Evolutionary conservation across 306 rosid species (phyloP).

Genomic region (Herpetospermum pedunculosum): DNA sequence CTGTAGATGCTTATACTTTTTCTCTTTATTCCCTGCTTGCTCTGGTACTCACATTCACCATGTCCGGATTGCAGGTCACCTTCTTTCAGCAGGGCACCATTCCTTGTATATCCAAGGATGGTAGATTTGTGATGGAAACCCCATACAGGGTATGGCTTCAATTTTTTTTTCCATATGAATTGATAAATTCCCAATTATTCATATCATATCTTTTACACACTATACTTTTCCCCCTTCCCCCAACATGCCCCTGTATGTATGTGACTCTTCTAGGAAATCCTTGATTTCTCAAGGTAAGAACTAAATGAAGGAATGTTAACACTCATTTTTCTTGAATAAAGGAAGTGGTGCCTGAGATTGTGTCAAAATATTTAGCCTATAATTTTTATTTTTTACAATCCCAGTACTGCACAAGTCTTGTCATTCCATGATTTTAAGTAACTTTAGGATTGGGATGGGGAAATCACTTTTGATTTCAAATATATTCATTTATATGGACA

Average conservation of each 20-base stretch:
- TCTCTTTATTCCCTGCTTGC: neutral
- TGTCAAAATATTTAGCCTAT: neutral
- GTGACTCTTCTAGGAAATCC: neutral
- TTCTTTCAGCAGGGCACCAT: slow-evolving; percentile 96
- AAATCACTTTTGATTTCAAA: neutral
- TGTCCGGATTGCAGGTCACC: slow-evolving; percentile 52
- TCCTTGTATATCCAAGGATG: slow-evolving; percentile 92
- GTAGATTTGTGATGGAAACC: slow-evolving; percentile 89
- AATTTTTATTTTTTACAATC: neutral
- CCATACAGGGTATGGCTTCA: slow-evolving; percentile 49
- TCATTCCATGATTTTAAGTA: neutral
- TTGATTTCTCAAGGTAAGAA: neutral
- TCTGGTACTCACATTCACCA: slow-evolving; percentile 16
- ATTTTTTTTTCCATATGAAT: neutral
- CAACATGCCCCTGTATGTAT: neutral
- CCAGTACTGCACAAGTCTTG: neutral
- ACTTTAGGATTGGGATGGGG: neutral
- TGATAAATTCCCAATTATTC: neutral
- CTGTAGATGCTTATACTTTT: neutral
- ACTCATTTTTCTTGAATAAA: neutral
- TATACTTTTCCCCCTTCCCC: neutral
- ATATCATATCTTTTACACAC: neutral
- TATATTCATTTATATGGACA: neutral
- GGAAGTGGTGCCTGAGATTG: neutral
- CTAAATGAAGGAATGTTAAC: neutral